Conservation (phyloP, 495 filamentous ascomycete species). For the Penicillium parvum region DNA sequence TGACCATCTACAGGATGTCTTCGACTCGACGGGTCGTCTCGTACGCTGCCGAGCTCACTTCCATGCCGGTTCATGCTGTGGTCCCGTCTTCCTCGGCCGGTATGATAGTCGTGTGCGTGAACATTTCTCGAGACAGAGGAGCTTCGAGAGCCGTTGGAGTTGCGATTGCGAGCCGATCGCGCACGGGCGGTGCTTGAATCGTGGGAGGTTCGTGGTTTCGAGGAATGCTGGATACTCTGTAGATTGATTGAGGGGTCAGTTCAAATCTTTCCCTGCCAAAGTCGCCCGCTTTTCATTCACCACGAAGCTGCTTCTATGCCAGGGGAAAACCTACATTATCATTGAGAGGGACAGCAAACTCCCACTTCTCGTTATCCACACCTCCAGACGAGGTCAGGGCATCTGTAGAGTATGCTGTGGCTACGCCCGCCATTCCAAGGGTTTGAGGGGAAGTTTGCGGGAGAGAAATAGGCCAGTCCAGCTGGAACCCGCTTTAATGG, state of each 20-base stretch:
- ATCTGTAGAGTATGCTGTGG: conserved; percentile 41
- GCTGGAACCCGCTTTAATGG: conserved; percentile 31
- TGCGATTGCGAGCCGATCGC: conserved; percentile 30
- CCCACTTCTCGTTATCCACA: conserved; percentile 41
- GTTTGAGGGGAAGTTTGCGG: conserved; percentile 5
- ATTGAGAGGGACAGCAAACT: conserved; percentile 43
- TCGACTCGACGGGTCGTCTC: conserved; percentile 43
- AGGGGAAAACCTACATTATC: conserved; percentile 32
- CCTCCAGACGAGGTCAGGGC: conserved; percentile 34
- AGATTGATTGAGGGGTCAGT: conserved; percentile 7
- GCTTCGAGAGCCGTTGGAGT: conserved; percentile 39
- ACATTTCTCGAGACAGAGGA: conserved; percentile 36
- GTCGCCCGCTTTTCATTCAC: not conserved
- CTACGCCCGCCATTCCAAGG: conserved; percentile 44
- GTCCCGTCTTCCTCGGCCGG: conserved; percentile 40
- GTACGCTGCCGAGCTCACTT: conserved; percentile 53
- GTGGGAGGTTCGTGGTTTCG: conserved; percentile 36
- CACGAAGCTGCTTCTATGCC: not conserved
- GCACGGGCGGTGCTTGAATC: conserved; percentile 29
- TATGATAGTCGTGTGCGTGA: conserved; percentile 24
- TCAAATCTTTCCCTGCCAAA: not conserved
- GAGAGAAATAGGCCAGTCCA: conserved; percentile 36
- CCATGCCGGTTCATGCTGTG: conserved; percentile 45
- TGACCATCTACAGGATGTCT: conserved; percentile 18
- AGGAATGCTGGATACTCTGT: conserved; percentile 28